Evolutionary conservation across 2,329 filamentous ascomycete genomes (phyloP).

Genomic region (Aspergillus quadrilineatus): DNA sequence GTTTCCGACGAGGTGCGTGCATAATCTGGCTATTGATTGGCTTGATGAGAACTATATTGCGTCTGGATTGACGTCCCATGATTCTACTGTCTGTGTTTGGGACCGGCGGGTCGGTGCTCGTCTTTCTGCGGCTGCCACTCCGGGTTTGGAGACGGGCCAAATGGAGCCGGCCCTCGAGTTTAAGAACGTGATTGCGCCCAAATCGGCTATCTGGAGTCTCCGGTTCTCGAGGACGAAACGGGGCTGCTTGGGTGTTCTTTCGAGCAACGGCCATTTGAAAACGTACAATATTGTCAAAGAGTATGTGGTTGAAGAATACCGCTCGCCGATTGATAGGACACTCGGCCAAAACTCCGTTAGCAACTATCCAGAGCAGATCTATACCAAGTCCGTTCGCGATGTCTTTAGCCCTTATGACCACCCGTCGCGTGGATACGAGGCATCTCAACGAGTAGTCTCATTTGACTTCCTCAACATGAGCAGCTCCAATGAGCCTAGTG

Average conservation of each 20-base stretch:
- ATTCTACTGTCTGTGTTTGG: slow-evolving; percentile 62
- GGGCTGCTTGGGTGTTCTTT: slow-evolving; percentile 58
- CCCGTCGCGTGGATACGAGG: slow-evolving; percentile 42
- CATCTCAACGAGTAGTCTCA: slow-evolving; percentile 54
- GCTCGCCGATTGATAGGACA: slow-evolving; percentile 40
- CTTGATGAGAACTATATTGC: slow-evolving; percentile 65
- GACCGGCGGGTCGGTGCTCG: slow-evolving; percentile 54
- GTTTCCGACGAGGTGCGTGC: slow-evolving; percentile 59
- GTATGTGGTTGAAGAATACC: slow-evolving; percentile 41
- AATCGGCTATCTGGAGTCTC: slow-evolving; percentile 60
- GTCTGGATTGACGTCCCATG: slow-evolving; percentile 55
- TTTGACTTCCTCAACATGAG: slow-evolving; percentile 60
- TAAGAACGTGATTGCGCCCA: slow-evolving; percentile 53
- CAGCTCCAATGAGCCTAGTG: slow-evolving; percentile 49
- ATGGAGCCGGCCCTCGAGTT: slow-evolving; percentile 58
- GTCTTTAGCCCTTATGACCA: slow-evolving; percentile 49
- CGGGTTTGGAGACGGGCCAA: slow-evolving; percentile 34
- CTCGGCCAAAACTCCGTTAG: slow-evolving; percentile 42
- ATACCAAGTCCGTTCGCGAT: slow-evolving; percentile 48
- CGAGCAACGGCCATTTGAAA: slow-evolving; percentile 60
- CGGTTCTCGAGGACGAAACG: slow-evolving; percentile 60
- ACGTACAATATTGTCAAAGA: slow-evolving; percentile 56
- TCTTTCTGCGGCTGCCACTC: slow-evolving; percentile 35
- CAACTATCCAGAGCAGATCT: slow-evolving; percentile 45
- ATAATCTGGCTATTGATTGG: slow-evolving; percentile 64